phyloP scores from a whole-genome alignment of 805 yeast genomes.

The Yamadazyma nakazawae region DNA sequence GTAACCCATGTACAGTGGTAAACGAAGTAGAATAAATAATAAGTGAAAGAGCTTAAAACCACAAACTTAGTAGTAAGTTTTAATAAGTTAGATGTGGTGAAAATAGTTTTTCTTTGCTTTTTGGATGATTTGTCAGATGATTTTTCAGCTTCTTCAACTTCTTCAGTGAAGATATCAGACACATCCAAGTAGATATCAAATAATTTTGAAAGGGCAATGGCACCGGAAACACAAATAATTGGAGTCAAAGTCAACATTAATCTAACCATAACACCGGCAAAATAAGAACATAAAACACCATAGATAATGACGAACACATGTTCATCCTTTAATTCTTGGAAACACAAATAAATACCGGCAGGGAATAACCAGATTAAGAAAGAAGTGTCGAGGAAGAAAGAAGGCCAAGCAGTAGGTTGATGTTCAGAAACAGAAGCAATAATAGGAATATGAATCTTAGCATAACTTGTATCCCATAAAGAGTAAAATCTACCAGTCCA shows the following conservation, averaged over 20 bases:
- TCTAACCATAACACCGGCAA: constrained; percentile 99
- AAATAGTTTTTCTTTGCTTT: constrained; percentile 1
- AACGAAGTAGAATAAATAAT: constrained; percentile 78
- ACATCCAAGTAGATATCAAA: constrained; percentile 79
- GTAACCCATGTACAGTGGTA: constrained; percentile 98
- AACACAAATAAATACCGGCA: constrained; percentile 87
- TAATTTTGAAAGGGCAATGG: constrained; percentile 79
- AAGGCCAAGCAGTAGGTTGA: constrained; percentile 99
- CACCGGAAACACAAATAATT: constrained; percentile 89
- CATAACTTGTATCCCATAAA: constrained; percentile 96
- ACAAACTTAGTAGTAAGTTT: constrained; percentile 52
- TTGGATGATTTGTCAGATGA: background rate
- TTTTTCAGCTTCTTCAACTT: background rate
- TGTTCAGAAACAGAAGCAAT: constrained; percentile 99
- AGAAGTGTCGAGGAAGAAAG: constrained; percentile 91
- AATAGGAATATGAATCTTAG: constrained; percentile 96
- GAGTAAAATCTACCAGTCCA: constrained; percentile 99
- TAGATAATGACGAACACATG: constrained; percentile 91
- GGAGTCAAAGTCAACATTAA: constrained; percentile 97
- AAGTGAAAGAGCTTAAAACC: constrained; percentile 65
- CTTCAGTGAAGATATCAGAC: constrained; percentile 35
- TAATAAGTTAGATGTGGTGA: constrained; percentile 15
- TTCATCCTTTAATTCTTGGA: constrained; percentile 87
- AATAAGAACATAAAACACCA: constrained; percentile 90
- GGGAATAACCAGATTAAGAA: constrained; percentile 98